A percentile compares a stretch with the other conserved stretches of the same genome.
phyloP scores from a whole-genome alignment of 768 basidiomycete species.

The Tulasnella sp. region DNA sequence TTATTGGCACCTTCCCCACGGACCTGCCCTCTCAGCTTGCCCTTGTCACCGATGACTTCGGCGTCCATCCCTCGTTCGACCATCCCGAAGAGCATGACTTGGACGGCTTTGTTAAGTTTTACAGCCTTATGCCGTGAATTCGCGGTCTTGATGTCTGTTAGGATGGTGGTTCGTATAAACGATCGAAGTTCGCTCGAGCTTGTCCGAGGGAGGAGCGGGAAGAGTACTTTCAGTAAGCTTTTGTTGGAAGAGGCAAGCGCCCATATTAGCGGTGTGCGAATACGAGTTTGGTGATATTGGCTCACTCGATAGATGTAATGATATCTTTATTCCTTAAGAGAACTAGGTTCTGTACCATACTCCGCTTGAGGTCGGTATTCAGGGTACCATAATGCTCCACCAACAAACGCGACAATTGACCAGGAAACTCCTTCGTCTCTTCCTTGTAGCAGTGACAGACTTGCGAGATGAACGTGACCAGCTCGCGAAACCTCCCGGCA shows the following conservation, averaged over 20 bases:
- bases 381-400: conserved; percentile 72
- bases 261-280: background rate
- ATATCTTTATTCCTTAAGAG: conserved; percentile 91
- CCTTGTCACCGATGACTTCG: too few species aligned
- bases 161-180: conserved; percentile 87
- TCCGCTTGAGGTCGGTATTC: conserved; percentile 75
- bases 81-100: conserved; percentile 94
- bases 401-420: conserved; percentile 71
- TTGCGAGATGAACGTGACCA: conserved; percentile 89
- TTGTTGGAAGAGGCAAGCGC: background rate
- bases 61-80: too few species aligned
- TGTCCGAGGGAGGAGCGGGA: conserved; percentile 92
- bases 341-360: conserved; percentile 84
- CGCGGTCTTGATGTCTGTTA: conserved; percentile 87
- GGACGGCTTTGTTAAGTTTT: conserved; percentile 92
- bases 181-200: conserved; percentile 77
- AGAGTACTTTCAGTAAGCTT: conserved; percentile 88
- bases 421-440: conserved; percentile 81
- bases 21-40: too few species aligned
- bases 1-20: too few species aligned
- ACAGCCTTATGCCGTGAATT: conserved; percentile 87
- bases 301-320: conserved; percentile 87
- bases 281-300: conserved; percentile 25
- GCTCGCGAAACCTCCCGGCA: conserved; percentile 76
- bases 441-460: conserved; percentile 92